Evolutionary conservation across 148 eudicot genomes (phyloP), one percentile per base, ranked within the genome.

Genomic region (Chenopodium suecicum): DNA sequence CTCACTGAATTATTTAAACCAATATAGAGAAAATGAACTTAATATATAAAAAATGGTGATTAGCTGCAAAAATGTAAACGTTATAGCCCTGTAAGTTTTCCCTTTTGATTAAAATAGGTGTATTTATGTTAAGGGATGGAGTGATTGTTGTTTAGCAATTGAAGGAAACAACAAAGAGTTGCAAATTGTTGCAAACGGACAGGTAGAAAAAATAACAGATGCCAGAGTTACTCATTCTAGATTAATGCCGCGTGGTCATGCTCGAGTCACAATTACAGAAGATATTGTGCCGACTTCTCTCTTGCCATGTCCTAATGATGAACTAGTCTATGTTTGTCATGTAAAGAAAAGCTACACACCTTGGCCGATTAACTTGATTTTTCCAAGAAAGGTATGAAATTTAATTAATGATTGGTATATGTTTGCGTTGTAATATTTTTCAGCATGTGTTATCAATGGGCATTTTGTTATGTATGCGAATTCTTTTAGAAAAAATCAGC

Each of bases 351-450:
- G 25, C 46, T 73, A 62, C 46, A 54, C 46, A 5, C 12, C 75
- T 73, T 73, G 75, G 54, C 75, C 75, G 16, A 8, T 25, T 73
- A 52, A 46, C 75, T 14, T 46, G 3, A 73, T 73, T 3, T 73
- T 73, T 73, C 75, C 52, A 6, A 46, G 23, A 13, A 73, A 73
- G 54, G 75, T 70, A 70, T 70, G 41, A 37, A 37, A 37, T 37
- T 37, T 37, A 37, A 37, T 37, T 37, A 37, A 37, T 37, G 6
- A 37, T 5, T 37, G 41, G 7, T 37, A 37, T 5, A 37, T 37
- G 41, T 37, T 37, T 37, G 41, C 41, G 4, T 4, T 37, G 41
- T 37, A 37, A 37, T 37, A 37, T 37, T 37, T 4, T 37, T 37
- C 41, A 37, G 41, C 41, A 37, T 37, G 41, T 37, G 41, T 37